phyloP scores from a whole-genome alignment of 257 asterid genomes.

The Scutellaria barbata region DNA sequence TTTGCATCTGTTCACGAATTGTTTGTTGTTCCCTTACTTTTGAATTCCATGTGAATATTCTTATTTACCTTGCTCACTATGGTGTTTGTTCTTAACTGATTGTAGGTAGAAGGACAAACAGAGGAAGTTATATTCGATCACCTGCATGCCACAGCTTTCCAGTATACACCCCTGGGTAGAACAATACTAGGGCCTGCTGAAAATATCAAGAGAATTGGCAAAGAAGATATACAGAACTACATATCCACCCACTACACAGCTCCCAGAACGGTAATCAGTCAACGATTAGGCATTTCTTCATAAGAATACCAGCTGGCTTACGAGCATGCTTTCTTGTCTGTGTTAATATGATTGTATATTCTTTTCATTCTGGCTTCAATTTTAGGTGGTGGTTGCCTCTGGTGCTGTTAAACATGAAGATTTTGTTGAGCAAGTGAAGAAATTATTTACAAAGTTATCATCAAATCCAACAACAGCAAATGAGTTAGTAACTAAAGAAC shows the following conservation, averaged over 20 bases:
- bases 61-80: constrained; percentile 22
- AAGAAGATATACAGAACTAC: constrained; percentile 61
- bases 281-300: not conserved
- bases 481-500: constrained; percentile 66
- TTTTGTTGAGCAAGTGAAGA: constrained; percentile 71
- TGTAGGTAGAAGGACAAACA: constrained; percentile 81
- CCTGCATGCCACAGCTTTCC: constrained; percentile 96
- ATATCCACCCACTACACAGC: constrained; percentile 82
- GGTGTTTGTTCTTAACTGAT: constrained; percentile 24
- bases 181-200: constrained; percentile 90
- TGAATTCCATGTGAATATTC: not conserved
- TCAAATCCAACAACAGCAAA: constrained; percentile 61
- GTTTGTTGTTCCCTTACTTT: constrained; percentile 19
- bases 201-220: constrained; percentile 67
- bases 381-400: constrained; percentile 74
- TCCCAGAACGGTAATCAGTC: constrained; percentile 65
- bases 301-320: constrained; percentile 13
- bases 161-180: constrained; percentile 82
- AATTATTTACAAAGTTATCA: constrained; percentile 69
- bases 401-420: constrained; percentile 92
- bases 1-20: constrained; percentile 8
- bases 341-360: not conserved
- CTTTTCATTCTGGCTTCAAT: constrained; percentile 31
- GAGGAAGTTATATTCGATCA: constrained; percentile 94
- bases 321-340: constrained; percentile 22